Evolutionary conservation across 2,329 filamentous ascomycete species (phyloP).

Genomic region (Colletotrichum plurivorum): DNA sequence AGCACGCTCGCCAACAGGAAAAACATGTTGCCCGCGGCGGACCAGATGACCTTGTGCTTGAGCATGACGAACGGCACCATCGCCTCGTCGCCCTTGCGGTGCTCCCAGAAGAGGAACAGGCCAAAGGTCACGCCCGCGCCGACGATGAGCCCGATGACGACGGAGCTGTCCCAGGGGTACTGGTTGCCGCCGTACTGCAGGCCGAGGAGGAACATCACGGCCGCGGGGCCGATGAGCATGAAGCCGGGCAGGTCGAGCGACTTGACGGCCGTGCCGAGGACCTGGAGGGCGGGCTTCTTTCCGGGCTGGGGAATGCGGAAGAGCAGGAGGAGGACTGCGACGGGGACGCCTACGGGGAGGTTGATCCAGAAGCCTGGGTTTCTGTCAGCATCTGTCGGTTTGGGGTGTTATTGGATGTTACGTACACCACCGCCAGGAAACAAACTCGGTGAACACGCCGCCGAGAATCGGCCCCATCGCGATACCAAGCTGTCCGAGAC

Average conservation of each 20-base stretch:
- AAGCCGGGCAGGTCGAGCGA: conserved; percentile 59
- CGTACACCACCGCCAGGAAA: conserved; percentile 49
- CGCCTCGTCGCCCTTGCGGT: conserved; percentile 59
- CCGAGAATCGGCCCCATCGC: conserved; percentile 48
- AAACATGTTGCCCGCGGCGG: conserved; percentile 56
- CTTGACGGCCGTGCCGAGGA: conserved; percentile 27
- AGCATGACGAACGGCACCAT: conserved; percentile 65
- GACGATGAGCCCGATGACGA: conserved; percentile 56
- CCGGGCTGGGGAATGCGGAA: conserved; percentile 44
- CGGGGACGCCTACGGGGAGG: conserved; percentile 44
- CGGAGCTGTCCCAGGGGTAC: conserved; percentile 56
- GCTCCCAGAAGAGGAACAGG: conserved; percentile 59
- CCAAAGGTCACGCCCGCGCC: conserved; percentile 51
- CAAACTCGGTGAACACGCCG: conserved; percentile 41
- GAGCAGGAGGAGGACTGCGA: conserved; percentile 28
- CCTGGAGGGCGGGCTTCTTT: conserved; percentile 16
- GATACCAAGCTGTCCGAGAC: conserved; percentile 43
- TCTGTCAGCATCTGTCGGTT: not conserved
- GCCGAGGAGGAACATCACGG: conserved; percentile 59
- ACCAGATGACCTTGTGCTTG: conserved; percentile 57
- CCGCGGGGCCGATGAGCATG: conserved; percentile 55
- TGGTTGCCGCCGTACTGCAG: conserved; percentile 58
- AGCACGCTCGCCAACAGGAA: conserved; percentile 61
- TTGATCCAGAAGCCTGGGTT: conserved; percentile 45
- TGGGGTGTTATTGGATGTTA: too few species aligned